phyloP scores from a whole-genome alignment of 805 yeast genomes.

The Pichia paraexigua region DNA sequence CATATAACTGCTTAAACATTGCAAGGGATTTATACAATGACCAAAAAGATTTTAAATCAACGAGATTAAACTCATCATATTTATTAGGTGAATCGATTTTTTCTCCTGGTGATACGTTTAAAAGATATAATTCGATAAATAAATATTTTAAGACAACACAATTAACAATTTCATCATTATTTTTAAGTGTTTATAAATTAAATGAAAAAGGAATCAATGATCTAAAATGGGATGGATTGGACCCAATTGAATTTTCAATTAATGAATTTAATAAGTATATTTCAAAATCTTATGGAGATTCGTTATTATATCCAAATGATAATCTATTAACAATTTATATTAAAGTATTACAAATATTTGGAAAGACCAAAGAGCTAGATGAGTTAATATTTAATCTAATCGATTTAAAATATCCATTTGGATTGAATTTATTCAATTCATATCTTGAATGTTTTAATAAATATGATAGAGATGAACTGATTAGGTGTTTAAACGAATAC shows the following conservation, averaged over 20 bases:
- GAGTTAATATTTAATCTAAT: slow-evolving; percentile 51
- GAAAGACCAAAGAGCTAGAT: slow-evolving; percentile 41
- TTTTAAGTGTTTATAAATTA: slow-evolving; percentile 37
- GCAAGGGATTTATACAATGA: slow-evolving; percentile 20
- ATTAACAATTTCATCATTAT: slow-evolving; percentile 35
- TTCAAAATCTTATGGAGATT: slow-evolving; percentile 28
- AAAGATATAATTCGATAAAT: slow-evolving; percentile 20
- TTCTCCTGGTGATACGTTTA: slow-evolving; percentile 25
- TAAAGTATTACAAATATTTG: slow-evolving; percentile 37
- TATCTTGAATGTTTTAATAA: slow-evolving; percentile 16
- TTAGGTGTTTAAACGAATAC: slow-evolving; percentile 17
- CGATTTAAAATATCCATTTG: slow-evolving; percentile 26
- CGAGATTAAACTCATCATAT: slow-evolving; percentile 19
- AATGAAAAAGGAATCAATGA: slow-evolving; percentile 13
- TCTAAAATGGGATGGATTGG: slow-evolving; percentile 39
- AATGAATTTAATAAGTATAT: slow-evolving; percentile 43
- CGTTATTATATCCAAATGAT: slow-evolving; percentile 36
- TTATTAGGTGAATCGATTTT: slow-evolving; percentile 29
- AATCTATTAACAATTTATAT: slow-evolving; percentile 48
- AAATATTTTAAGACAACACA: slow-evolving; percentile 14
- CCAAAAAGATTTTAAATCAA: slow-evolving; percentile 14
- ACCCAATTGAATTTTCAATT: slow-evolving; percentile 54
- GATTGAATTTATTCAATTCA: slow-evolving; percentile 13
- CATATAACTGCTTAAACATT: slow-evolving; percentile 14
- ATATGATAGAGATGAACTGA: slow-evolving; percentile 17